Evolutionary conservation across 2,329 filamentous ascomycete species (phyloP).

Genomic region (Stenocarpella maydis): DNA sequence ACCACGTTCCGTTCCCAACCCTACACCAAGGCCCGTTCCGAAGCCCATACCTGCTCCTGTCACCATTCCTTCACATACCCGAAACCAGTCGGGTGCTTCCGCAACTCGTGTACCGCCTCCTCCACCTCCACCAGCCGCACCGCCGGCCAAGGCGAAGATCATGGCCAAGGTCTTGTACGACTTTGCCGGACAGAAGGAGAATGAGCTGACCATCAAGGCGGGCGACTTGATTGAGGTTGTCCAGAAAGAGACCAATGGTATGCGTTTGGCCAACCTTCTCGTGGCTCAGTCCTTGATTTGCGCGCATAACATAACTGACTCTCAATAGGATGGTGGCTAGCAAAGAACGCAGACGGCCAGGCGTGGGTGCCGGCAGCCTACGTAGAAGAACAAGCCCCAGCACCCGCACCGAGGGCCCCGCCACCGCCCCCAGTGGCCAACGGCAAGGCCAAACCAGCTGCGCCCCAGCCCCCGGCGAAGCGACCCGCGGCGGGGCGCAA

Average conservation of each 20-base stretch:
- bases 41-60: constrained; percentile 43
- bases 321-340: constrained; percentile 91
- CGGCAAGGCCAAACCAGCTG: constrained; percentile 69
- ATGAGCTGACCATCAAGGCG: constrained; percentile 82
- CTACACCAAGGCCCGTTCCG: constrained; percentile 21
- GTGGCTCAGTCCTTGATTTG: neutral
- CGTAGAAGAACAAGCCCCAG: constrained; percentile 78
- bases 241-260: constrained; percentile 96
- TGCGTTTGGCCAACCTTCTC: constrained; percentile 44
- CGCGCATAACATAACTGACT: constrained; percentile 40
- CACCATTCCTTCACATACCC: constrained; percentile 58
- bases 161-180: constrained; percentile 93
- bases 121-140: constrained; percentile 72
- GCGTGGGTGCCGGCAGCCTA: constrained; percentile 96
- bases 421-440: constrained; percentile 67
- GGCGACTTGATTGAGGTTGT: constrained; percentile 88
- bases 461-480: constrained; percentile 82
- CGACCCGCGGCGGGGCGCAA: constrained; percentile 78
- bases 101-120: constrained; percentile 67
- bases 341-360: constrained; percentile 75
- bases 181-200: constrained; percentile 83
- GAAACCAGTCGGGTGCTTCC: constrained; percentile 62
- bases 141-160: constrained; percentile 72
- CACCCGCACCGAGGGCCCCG: constrained; percentile 61
- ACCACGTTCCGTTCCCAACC: constrained; percentile 41